Percentiles rank a stretch among this genome's conserved stretches.
Conservation (phyloP, 495 filamentous ascomycete species). For the Lasiosphaeris hirsuta region DNA sequence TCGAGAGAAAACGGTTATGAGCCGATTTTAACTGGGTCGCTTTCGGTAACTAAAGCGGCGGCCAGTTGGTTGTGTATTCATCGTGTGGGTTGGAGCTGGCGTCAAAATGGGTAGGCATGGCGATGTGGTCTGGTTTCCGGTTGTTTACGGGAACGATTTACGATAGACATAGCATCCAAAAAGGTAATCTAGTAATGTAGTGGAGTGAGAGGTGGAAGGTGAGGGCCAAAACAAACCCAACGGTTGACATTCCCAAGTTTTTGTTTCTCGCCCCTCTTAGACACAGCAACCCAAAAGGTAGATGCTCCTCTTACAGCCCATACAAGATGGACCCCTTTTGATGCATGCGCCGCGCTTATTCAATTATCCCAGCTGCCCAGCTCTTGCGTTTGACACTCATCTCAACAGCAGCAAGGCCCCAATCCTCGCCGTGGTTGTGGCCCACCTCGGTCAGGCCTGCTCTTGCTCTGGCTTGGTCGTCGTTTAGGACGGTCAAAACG, state of each 20-base stretch:
- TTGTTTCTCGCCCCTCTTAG: background rate
- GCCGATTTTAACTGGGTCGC: background rate
- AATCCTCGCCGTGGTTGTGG: slow-evolving; percentile 87
- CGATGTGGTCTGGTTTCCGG: background rate
- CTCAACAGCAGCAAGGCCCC: slow-evolving; percentile 75
- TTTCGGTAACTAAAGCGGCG: background rate
- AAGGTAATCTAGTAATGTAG: slow-evolving; percentile 37
- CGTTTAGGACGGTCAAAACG: slow-evolving; percentile 80
- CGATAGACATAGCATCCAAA: slow-evolving; percentile 35
- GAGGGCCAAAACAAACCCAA: too few relatives aligned
- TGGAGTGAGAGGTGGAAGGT: background rate
- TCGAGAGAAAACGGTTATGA: background rate
- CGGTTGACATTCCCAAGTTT: background rate
- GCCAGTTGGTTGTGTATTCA: background rate
- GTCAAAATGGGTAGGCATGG: background rate
- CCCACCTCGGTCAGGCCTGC: slow-evolving; percentile 67
- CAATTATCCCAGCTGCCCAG: slow-evolving; percentile 64
- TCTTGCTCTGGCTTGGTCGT: slow-evolving; percentile 80
- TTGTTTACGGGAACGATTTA: slow-evolving; percentile 24
- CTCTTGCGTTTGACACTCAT: slow-evolving; percentile 65
- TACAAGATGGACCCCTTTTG: too few relatives aligned
- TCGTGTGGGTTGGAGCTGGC: background rate
- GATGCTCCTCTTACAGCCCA: background rate
- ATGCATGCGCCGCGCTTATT: slow-evolving; percentile 19
- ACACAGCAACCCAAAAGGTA: too few relatives aligned